phyloP scores from a whole-genome alignment of 345 rosid genomes.

The Populus davidiana region DNA sequence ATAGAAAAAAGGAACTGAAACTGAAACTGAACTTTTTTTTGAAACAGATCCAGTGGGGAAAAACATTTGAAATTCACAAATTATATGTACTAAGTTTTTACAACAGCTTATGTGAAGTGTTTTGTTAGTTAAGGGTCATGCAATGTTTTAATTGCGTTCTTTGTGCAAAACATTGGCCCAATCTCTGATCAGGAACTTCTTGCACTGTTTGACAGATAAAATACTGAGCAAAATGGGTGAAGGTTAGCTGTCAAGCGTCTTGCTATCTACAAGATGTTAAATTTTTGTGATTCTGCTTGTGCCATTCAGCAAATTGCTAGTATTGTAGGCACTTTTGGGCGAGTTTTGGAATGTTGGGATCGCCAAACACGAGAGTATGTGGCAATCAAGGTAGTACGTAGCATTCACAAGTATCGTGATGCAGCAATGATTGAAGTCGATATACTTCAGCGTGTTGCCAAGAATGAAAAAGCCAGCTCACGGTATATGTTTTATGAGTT shows the following conservation, averaged over 20 bases:
- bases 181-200: background rate
- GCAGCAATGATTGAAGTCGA: conserved; percentile 79
- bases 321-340: conserved; percentile 89
- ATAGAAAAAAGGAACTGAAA: background rate
- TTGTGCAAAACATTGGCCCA: background rate
- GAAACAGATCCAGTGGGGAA: too few relatives aligned
- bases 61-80: too few relatives aligned
- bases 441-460: conserved; percentile 55
- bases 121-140: background rate
- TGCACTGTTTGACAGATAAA: conserved; percentile 43
- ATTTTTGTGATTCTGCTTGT: conserved; percentile 55
- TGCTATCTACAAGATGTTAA: conserved; percentile 51
- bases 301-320: conserved; percentile 65
- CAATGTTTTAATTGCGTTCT: background rate
- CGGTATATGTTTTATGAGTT: conserved; percentile 36
- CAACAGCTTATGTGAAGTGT: too few relatives aligned
- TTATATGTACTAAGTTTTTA: too few relatives aligned
- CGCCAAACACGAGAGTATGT: conserved; percentile 59
- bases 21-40: background rate
- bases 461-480: conserved; percentile 50
- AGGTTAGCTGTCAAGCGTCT: conserved; percentile 69
- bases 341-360: conserved; percentile 87
- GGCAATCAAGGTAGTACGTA: conserved; percentile 61
- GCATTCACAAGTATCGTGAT: conserved; percentile 61
- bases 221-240: conserved; percentile 81